Percentiles rank a stretch among this genome's conserved stretches.
Evolutionary conservation across 352 stramenopile genomes (phyloP).

Genomic region (Phytophthora hibernalis): DNA sequence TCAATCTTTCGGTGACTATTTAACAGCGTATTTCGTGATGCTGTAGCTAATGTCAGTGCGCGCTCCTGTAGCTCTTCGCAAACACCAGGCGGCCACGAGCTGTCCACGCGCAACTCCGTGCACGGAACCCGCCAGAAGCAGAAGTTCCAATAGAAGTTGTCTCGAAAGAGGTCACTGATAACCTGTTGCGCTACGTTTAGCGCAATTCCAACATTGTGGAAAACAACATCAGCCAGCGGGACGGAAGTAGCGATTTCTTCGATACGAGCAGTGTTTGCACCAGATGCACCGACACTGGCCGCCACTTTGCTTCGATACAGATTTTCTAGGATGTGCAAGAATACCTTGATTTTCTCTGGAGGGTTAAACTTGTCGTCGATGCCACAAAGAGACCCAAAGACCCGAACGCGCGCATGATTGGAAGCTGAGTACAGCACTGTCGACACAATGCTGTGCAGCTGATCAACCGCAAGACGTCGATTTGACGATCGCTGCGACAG

Average conservation of each 20-base stretch:
- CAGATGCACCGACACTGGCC: constrained; percentile 19
- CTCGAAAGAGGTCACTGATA: constrained; percentile 70
- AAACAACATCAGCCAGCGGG: constrained; percentile 60
- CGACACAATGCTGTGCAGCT: constrained; percentile 62
- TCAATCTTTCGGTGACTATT: constrained; percentile 79
- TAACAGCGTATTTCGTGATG: constrained; percentile 59
- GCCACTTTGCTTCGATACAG: constrained; percentile 66
- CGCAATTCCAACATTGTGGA: constrained; percentile 72
- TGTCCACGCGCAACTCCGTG: constrained; percentile 62
- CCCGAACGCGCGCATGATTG: constrained; percentile 57
- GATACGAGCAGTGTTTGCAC: constrained; percentile 32
- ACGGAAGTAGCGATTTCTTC: constrained; percentile 31
- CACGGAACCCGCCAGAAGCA: constrained; percentile 73
- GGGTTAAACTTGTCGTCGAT: constrained; percentile 68
- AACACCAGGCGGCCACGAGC: constrained; percentile 55
- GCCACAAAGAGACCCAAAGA: constrained; percentile 72
- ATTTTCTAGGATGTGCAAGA: constrained; percentile 70
- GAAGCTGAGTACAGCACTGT: constrained; percentile 56
- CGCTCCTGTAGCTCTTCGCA: constrained; percentile 73
- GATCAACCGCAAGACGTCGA: constrained; percentile 58
- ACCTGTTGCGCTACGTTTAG: constrained; percentile 64
- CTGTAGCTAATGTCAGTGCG: constrained; percentile 43
- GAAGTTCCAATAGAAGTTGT: constrained; percentile 86
- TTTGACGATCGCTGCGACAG: constrained; percentile 57
- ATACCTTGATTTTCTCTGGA: constrained; percentile 71